phyloP scores from a whole-genome alignment of 257 asterid species.

The Solanum megistacrolobum region DNA sequence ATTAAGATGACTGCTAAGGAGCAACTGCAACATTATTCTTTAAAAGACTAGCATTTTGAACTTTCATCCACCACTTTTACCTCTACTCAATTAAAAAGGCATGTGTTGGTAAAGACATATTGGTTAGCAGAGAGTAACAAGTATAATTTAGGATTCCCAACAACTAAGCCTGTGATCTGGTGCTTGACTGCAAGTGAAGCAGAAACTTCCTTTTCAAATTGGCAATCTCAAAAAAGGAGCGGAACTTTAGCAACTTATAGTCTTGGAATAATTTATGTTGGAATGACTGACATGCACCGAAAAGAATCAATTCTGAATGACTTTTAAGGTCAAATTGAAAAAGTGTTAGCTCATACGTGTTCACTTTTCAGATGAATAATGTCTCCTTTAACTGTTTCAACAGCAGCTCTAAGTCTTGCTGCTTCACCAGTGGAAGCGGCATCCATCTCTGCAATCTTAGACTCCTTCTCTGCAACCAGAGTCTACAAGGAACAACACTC shows the following conservation, averaged over 20 bases:
- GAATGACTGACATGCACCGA: not conserved
- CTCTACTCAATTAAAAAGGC: not conserved
- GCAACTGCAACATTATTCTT: not conserved
- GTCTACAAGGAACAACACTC: constrained; percentile 33
- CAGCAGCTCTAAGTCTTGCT: constrained; percentile 82
- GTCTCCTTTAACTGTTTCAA: constrained; percentile 86
- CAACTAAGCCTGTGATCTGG: not conserved
- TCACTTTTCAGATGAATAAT: constrained; percentile 49
- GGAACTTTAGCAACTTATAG: not conserved
- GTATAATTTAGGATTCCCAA: not conserved
- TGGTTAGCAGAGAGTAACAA: not conserved
- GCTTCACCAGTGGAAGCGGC: constrained; percentile 99
- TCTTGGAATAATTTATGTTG: not conserved
- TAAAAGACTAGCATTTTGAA: not conserved
- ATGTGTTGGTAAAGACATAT: not conserved
- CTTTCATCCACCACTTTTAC: not conserved
- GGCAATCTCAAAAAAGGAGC: not conserved
- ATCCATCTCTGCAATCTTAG: constrained; percentile 91
- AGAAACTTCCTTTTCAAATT: not conserved
- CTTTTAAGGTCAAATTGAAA: not conserved
- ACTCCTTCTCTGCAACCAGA: constrained; percentile 67
- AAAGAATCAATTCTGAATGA: not conserved
- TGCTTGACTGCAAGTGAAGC: not conserved
- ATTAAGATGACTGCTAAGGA: not conserved
- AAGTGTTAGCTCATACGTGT: constrained; percentile 44